Percentiles rank a stretch among this genome's conserved stretches.
Evolutionary conservation across 2,329 filamentous ascomycete genomes (phyloP).

Genomic region (Exophiala sideris): DNA sequence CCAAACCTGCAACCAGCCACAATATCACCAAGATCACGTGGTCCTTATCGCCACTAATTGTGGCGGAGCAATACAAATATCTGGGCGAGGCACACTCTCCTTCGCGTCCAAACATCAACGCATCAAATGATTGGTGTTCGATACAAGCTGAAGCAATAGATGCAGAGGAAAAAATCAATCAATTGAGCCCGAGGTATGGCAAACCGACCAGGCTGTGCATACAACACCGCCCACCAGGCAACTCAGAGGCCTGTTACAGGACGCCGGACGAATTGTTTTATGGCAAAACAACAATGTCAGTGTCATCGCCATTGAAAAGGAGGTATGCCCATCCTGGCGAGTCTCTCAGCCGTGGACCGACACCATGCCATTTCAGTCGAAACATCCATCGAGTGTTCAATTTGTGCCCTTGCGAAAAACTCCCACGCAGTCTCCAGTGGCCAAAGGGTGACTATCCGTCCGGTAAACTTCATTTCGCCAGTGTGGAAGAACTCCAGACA

Average conservation of each 20-base stretch:
- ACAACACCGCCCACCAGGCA: background rate
- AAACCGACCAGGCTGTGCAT: background rate
- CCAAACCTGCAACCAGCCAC: background rate
- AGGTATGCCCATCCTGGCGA: conserved; percentile 14
- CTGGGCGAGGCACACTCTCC: no score
- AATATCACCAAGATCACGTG: background rate
- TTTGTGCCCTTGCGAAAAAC: conserved; percentile 7
- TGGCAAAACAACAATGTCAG: background rate
- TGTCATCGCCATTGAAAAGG: conserved; percentile 11
- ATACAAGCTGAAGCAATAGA: no score
- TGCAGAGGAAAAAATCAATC: no score
- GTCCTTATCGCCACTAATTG: background rate
- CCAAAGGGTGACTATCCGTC: conserved; percentile 19
- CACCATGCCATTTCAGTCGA: conserved; percentile 20
- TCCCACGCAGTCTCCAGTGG: conserved; percentile 21
- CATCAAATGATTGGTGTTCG: no score
- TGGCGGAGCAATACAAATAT: background rate
- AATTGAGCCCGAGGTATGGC: background rate
- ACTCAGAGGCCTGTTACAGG: background rate
- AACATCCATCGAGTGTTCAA: conserved; percentile 8
- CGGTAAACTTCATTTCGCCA: conserved; percentile 5
- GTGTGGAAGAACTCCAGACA: conserved; percentile 24
- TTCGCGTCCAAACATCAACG: no score
- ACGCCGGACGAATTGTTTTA: no score
- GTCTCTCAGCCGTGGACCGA: conserved; percentile 12